phyloP scores from a whole-genome alignment of 1,139 yeast species.

The Yamadazyma mexicana region DNA sequence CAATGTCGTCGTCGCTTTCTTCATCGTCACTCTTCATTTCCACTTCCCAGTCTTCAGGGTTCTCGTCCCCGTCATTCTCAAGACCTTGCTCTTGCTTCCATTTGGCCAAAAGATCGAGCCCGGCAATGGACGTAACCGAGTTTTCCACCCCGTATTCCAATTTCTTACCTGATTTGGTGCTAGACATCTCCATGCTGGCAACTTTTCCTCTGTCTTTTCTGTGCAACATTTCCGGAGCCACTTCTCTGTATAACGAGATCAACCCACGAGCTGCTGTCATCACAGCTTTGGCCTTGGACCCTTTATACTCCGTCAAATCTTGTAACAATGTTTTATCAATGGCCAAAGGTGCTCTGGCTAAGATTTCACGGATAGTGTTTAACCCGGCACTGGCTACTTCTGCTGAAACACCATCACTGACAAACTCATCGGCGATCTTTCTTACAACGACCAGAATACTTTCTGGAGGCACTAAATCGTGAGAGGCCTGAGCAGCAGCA shows the following conservation, averaged over 20 bases:
- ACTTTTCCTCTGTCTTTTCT: conserved; percentile 90
- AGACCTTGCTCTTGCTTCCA: conserved; percentile 79
- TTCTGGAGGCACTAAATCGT: conserved; percentile 96
- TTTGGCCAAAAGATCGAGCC: conserved; percentile 82
- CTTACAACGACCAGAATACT: conserved; percentile 74
- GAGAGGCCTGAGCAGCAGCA: conserved; percentile 94
- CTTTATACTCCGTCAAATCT: conserved; percentile 86
- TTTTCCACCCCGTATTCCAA: conserved; percentile 76
- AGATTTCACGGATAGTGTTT: conserved; percentile 89
- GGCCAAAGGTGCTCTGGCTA: conserved; percentile 91
- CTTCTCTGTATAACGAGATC: conserved; percentile 82
- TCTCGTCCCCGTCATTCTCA: conserved; percentile 37
- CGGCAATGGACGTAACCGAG: conserved; percentile 72
- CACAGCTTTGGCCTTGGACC: conserved; percentile 91
- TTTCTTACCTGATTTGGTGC: conserved; percentile 37
- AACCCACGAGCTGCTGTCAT: conserved; percentile 93
- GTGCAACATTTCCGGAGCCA: conserved; percentile 93
- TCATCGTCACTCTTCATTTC: conserved; percentile 52
- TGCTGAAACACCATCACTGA: conserved; percentile 96
- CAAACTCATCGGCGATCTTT: conserved; percentile 95
- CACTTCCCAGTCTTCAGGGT: conserved; percentile 44
- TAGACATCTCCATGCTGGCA: conserved; percentile 78
- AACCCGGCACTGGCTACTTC: conserved; percentile 98
- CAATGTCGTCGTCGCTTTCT: conserved; percentile 60
- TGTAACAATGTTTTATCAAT: conserved; percentile 84